phyloP scores from a whole-genome alignment of 371 early-diverging fungal species.

The Capillidium heterosporum region DNA sequence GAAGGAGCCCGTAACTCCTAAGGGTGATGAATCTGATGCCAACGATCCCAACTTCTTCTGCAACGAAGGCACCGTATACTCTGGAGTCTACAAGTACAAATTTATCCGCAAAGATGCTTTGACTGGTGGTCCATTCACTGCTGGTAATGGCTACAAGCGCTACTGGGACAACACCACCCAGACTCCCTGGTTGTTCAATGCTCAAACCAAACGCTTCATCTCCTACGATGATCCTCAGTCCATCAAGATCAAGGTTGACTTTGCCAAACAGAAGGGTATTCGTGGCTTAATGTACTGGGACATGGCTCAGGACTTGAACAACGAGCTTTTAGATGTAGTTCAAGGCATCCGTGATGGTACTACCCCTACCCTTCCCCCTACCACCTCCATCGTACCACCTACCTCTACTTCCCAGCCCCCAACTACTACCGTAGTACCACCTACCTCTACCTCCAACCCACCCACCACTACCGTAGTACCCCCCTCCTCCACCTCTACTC shows the following conservation, averaged over 20 bases:
- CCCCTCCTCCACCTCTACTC: neutral
- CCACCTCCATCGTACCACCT: neutral
- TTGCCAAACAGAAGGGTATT: constrained; percentile 23
- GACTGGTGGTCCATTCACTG: constrained; percentile 23
- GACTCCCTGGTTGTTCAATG: constrained; percentile 56
- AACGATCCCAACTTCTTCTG: constrained; percentile 22
- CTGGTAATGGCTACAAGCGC: constrained; percentile 21
- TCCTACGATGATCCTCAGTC: constrained; percentile 46
- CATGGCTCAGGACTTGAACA: constrained; percentile 21
- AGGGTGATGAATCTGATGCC: constrained; percentile 31
- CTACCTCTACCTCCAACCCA: neutral
- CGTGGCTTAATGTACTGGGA: constrained; percentile 50
- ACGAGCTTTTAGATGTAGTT: constrained; percentile 22
- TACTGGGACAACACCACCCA: constrained; percentile 35
- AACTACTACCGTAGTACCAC: neutral
- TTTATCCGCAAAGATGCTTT: constrained; percentile 43
- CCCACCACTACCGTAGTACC: neutral
- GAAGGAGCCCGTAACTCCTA: constrained; percentile 10
- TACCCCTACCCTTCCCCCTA: neutral
- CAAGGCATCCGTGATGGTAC: constrained; percentile 1
- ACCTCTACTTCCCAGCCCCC: neutral
- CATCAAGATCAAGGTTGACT: constrained; percentile 30
- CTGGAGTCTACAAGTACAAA: constrained; percentile 49
- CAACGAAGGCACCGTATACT: constrained; percentile 20
- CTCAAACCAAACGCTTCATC: constrained; percentile 25